Conservation (phyloP, 306 rosid genomes). For the Acacia acuminata region DNA sequence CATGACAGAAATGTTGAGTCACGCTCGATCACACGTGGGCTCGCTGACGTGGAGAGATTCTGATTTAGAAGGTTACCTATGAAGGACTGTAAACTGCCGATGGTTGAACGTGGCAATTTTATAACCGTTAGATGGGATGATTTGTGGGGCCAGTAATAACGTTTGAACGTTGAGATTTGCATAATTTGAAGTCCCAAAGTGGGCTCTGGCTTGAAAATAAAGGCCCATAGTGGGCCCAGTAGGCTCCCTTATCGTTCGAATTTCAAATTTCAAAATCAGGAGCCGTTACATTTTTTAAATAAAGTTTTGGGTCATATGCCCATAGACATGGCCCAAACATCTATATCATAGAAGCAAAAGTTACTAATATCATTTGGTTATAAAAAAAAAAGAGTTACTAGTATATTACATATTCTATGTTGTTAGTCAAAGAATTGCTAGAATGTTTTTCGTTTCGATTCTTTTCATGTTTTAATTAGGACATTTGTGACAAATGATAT, state of each 20-base stretch:
- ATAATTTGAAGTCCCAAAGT: background rate
- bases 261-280: slow-evolving; percentile 26
- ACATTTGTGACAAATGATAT: background rate
- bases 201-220: background rate
- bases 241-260: slow-evolving; percentile 31
- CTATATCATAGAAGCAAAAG: background rate
- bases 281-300: background rate
- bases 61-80: background rate
- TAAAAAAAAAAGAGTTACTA: no score
- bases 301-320: background rate
- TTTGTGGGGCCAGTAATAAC: background rate
- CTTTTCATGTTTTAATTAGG: background rate
- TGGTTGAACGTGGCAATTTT: background rate
- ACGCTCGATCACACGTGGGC: background rate
- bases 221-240: background rate
- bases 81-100: background rate
- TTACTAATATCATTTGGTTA: no score
- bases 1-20: no score
- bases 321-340: background rate
- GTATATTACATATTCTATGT: no score
- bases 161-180: background rate
- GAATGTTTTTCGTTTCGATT: background rate
- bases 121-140: background rate
- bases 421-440: background rate
- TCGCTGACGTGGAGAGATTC: background rate